Evolutionary conservation across 1,139 yeast species (phyloP).

Genomic region (Kodamaea arcana): DNA sequence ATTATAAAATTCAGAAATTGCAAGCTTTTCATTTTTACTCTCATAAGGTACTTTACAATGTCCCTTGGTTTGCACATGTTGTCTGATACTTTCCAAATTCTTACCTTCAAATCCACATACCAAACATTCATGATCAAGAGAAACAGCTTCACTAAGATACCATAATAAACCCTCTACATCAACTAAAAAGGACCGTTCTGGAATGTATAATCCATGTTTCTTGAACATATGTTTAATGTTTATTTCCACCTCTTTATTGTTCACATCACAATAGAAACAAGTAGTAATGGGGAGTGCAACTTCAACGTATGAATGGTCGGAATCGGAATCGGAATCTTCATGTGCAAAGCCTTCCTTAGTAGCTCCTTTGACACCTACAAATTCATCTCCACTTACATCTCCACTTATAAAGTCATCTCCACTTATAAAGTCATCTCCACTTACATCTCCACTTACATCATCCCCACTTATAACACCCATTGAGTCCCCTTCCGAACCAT

Average conservation of each 20-base stretch:
- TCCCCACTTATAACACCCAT: slow-evolving; percentile 5
- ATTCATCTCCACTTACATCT: slow-evolving; percentile 21
- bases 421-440: slow-evolving; percentile 24
- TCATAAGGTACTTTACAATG: slow-evolving; percentile 56
- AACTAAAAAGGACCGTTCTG: slow-evolving; percentile 39
- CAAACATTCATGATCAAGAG: slow-evolving; percentile 46
- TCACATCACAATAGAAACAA: slow-evolving; percentile 41
- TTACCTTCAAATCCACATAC: slow-evolving; percentile 53
- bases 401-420: no score
- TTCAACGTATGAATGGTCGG: slow-evolving; percentile 15
- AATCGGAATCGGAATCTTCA: slow-evolving; percentile 9
- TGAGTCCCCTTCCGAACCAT: slow-evolving; percentile 27
- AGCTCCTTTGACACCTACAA: no score
- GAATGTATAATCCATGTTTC: slow-evolving; percentile 48
- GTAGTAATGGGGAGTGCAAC: slow-evolving; percentile 28
- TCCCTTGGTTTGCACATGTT: slow-evolving; percentile 49
- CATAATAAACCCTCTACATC: slow-evolving; percentile 44
- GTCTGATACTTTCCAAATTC: slow-evolving; percentile 47
- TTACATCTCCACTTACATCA: slow-evolving; percentile 8
- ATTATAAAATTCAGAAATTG: slow-evolving; percentile 41
- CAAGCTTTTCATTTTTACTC: slow-evolving; percentile 37
- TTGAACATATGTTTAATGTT: slow-evolving; percentile 48
- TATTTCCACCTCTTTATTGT: slow-evolving; percentile 35
- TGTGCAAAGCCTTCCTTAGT: no score
- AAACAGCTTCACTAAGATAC: slow-evolving; percentile 40